Evolutionary conservation across 2,329 filamentous ascomycete genomes (phyloP).

Genomic region (Dactylellina parvicollis): DNA sequence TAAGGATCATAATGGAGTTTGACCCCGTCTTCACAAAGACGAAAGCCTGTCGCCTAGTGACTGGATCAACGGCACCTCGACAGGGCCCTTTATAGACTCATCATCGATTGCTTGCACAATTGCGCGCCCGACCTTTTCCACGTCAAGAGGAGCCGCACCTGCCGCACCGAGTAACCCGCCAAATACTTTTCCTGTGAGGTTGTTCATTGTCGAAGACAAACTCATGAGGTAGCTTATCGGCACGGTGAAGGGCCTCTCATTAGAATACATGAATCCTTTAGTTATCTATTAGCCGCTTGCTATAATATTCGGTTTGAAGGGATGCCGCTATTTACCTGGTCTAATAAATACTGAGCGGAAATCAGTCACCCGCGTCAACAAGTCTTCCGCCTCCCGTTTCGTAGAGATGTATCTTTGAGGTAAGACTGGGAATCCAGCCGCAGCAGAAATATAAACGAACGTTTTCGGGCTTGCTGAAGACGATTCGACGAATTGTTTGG

Average conservation of each 20-base stretch:
- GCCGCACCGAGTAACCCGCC: conserved; percentile 79
- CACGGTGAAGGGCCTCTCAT: conserved; percentile 80
- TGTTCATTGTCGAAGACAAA: conserved; percentile 79
- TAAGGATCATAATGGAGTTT: too few relatives aligned
- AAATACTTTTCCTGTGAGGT: conserved; percentile 77
- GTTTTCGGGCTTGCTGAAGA: conserved; percentile 69
- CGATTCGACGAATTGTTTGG: conserved; percentile 72
- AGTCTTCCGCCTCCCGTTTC: conserved; percentile 87
- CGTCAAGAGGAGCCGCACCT: conserved; percentile 85
- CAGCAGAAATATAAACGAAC: conserved; percentile 90
- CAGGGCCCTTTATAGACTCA: conserved; percentile 74
- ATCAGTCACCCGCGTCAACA: conserved; percentile 77
- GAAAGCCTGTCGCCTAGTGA: conserved; percentile 25
- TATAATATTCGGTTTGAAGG: background rate
- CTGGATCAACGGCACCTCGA: conserved; percentile 84
- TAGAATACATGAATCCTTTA: conserved; percentile 80
- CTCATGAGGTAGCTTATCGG: conserved; percentile 82
- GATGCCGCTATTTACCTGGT: conserved; percentile 65
- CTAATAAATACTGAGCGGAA: conserved; percentile 85
- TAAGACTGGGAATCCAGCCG: conserved; percentile 83
- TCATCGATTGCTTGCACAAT: conserved; percentile 87
- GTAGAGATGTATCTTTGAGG: conserved; percentile 87
- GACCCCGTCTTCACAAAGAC: background rate
- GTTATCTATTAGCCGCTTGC: conserved; percentile 3
- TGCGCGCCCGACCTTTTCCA: conserved; percentile 85